Percentiles rank a stretch among this genome's conserved stretches.
Conservation (phyloP, 345 rosid genomes). For the Boechera retrofracta region DNA sequence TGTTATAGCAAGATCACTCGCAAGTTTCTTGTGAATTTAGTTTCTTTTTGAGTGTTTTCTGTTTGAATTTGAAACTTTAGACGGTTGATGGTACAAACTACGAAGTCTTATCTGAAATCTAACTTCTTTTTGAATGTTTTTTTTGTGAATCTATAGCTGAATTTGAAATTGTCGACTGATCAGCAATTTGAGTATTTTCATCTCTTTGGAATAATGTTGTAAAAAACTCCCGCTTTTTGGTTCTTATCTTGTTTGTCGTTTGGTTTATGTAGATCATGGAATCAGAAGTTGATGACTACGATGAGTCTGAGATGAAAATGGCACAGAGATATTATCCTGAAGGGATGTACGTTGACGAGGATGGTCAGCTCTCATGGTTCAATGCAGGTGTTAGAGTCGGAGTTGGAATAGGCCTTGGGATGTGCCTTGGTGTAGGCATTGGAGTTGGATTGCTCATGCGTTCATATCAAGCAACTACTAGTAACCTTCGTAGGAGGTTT, state of each 20-base stretch:
- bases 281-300: slow-evolving; percentile 57
- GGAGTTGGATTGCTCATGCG: slow-evolving; percentile 97
- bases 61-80: background rate
- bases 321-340: slow-evolving; percentile 56
- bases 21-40: background rate
- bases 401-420: slow-evolving; percentile 94
- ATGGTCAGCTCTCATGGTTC: slow-evolving; percentile 91
- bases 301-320: slow-evolving; percentile 62
- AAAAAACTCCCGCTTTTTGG: background rate
- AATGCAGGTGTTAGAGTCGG: slow-evolving; percentile 97
- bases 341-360: slow-evolving; percentile 76
- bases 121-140: no score
- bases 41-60: background rate
- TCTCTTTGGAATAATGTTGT: slow-evolving; percentile 1
- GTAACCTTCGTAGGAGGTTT: slow-evolving; percentile 89
- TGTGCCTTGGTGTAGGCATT: slow-evolving; percentile 89
- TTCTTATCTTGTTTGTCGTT: background rate
- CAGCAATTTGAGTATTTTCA: no score
- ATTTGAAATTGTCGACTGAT: no score
- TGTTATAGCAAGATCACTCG: background rate
- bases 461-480: slow-evolving; percentile 91
- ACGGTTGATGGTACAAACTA: no score
- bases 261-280: slow-evolving; percentile 54
- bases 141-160: no score
- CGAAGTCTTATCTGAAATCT: no score